Base-by-base conservation (phyloP, 805 yeast genomes). In the Lachancea sp. region DNA sequence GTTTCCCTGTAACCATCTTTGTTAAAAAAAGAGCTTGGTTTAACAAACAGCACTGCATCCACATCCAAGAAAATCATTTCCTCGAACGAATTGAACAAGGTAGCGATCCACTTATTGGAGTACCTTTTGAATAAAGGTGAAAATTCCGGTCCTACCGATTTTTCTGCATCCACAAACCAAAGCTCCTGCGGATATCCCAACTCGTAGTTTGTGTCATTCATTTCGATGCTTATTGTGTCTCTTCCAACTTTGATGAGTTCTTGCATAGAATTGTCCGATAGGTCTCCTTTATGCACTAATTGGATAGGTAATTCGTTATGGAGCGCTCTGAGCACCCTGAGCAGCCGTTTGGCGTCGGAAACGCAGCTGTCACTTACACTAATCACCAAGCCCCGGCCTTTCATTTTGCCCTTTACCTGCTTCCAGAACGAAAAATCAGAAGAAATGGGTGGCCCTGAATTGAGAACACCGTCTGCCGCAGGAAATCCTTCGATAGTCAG, bases 61-160 rank as follows among this genome's bases (percentile, higher is more conserved):
- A 80, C 75, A 54, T 77, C 82, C 46, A 78, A 45, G 29, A 77
- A 60, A 11, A 77, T 67, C 19, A 73, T 61, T 47, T 74, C 75
- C 41, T 70, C 69, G 49, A 77, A 77, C 19, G 78, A 69, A 36
- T 65, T 64, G 60, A 75, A 76, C 36, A 73, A 49, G 2, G 72
- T 55, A 0, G 80, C 75, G 31, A 75, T 50, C 42, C 76, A 63
- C 51, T 76, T 76, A 55, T 71, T 74, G 38, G 71, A 72, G 55
- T 71, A 76, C 0, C 73, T 67, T 2, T 55, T 58, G 46, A 75
- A 76, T 35, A 60, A 49, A 11, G 46, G 47, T 33, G 56, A 59
- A 27, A 45, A 46, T 16, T 56, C 53, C 9, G 65, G 61, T 35
- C 54, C 53, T 16, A 68, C 46, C 6, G 65, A 42, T 2, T 34